Base-by-base conservation (phyloP, 192 early-diverging fungal genomes). In the Dissophora globulifera region DNA sequence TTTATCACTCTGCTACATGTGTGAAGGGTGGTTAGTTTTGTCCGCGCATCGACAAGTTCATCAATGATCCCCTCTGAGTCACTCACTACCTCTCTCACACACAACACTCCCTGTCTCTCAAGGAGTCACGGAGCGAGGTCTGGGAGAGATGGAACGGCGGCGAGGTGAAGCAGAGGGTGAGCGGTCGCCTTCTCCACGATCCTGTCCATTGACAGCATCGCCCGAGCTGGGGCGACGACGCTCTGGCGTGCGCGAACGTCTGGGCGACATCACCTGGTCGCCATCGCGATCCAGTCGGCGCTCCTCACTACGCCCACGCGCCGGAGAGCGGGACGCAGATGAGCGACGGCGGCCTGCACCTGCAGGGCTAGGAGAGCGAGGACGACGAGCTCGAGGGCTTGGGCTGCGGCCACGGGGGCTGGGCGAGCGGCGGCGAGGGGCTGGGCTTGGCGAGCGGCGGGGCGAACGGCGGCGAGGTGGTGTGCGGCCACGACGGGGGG, bases 391-490 rank as follows among this genome's bases (percentile, higher is more conserved):
- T 15, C 61, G 54, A 25, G 69, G 54, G 35, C 69, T 72, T 29
- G 61, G 55, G 27, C 53, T 58, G 23, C 78, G 81, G 8, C 49
- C 54, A 20, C 55, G 72, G 43, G 82, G 80, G 60, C 82, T 83
- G 32, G 78, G 82, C 33, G 82, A 85, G 50, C 80, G 81, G 16
- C 78, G 63, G 25, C 67, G 80, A 55, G 67, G 67, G 29, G 47
- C n/a, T 38, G 63, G 57, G 31, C 62, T 57, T 27, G 58, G 60
- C 2, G 70, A 51, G 15, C 70, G 69, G 35, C 71, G 51, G 11
- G 74, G 72, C 6, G 78, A 78, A 17, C 79, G 67, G n/a, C 81
- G 68, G 23, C 83, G 81, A 60, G 71, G 78, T 54, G 79, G 67
- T 20, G 80, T 79, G 38, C 81, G 69, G n/a, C 69, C 58, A 15